These are phyloP conservation scores for Lithospermum erythrorhizon DNA, from an alignment of 257 asterid species.

Conservation along the genomic window DNA sequence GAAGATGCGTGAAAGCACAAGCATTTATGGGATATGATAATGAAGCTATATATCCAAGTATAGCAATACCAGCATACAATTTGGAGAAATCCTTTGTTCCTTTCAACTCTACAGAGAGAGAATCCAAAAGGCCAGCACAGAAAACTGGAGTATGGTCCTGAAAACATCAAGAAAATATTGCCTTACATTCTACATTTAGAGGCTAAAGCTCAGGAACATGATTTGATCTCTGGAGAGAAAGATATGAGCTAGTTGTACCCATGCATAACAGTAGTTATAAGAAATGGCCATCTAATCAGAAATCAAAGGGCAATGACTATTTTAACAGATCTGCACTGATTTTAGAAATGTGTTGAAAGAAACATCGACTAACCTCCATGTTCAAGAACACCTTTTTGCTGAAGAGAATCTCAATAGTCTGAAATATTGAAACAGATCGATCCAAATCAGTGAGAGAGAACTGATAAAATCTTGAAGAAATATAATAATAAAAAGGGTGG, in stretches of 20 bases:
- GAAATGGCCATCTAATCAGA: no score
- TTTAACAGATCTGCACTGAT: not conserved
- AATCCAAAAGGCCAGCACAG: slow-evolving; percentile 57
- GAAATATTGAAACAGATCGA: slow-evolving; percentile 21
- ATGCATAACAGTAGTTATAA: not conserved
- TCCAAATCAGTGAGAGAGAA: not conserved
- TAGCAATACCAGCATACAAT: slow-evolving; percentile 71
- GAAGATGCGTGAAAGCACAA: slow-evolving; percentile 57
- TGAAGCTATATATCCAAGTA: slow-evolving; percentile 81
- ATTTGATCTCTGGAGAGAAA: not conserved
- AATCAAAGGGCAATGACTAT: no score
- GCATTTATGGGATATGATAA: slow-evolving; percentile 40
- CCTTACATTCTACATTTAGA: not conserved
- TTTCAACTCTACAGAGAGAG: slow-evolving; percentile 58
- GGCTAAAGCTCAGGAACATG: no score
- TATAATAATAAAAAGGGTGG: not conserved
- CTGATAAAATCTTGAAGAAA: not conserved
- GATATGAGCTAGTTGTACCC: not conserved
- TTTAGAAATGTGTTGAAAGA: not conserved
- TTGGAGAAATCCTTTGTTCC: slow-evolving; percentile 79
- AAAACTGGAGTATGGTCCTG: slow-evolving; percentile 62
- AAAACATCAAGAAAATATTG: slow-evolving; percentile 6
- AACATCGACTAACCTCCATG: slow-evolving; percentile 67
- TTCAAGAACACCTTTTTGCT: slow-evolving; percentile 61
- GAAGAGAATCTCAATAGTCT: slow-evolving; percentile 91